phyloP scores from a whole-genome alignment of 805 yeast species.

The Lachancea sp. region DNA sequence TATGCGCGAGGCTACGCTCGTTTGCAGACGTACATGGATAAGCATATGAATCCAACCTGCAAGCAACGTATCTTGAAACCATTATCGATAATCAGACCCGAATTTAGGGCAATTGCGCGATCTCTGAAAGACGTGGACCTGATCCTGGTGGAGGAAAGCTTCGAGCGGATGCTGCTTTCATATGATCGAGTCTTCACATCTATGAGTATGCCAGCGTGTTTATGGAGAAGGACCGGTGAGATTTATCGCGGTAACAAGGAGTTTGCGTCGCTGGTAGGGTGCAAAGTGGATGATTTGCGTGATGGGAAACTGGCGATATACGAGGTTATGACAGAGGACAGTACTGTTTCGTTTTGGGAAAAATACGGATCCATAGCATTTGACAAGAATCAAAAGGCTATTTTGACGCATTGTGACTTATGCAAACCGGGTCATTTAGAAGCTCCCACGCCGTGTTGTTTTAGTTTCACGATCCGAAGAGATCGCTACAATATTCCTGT shows the following conservation, averaged over 20 bases:
- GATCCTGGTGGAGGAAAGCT: conserved; percentile 86
- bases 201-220: conserved; percentile 96
- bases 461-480: conserved; percentile 86
- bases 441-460: conserved; percentile 73
- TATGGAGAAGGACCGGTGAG: conserved; percentile 96
- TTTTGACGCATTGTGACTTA: conserved; percentile 82
- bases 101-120: conserved; percentile 86
- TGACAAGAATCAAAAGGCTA: conserved; percentile 93
- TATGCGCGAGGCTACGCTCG: conserved; percentile 92
- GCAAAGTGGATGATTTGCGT: conserved; percentile 79
- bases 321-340: conserved; percentile 90
- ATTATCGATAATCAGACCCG: conserved; percentile 78
- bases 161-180: conserved; percentile 87
- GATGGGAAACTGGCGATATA: conserved; percentile 90
- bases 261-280: conserved; percentile 89
- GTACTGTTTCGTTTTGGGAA: conserved; percentile 97
- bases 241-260: conserved; percentile 93
- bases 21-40: conserved; percentile 85
- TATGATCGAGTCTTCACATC: conserved; percentile 93
- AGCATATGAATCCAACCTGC: conserved; percentile 78
- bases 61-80: conserved; percentile 84
- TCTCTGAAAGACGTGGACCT: conserved; percentile 86
- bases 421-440: conserved; percentile 76
- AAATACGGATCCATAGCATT: conserved; percentile 94
- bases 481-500: conserved; percentile 93